phyloP scores from a whole-genome alignment of 108 stramenopile species.

The Skeletonema costatum region DNA sequence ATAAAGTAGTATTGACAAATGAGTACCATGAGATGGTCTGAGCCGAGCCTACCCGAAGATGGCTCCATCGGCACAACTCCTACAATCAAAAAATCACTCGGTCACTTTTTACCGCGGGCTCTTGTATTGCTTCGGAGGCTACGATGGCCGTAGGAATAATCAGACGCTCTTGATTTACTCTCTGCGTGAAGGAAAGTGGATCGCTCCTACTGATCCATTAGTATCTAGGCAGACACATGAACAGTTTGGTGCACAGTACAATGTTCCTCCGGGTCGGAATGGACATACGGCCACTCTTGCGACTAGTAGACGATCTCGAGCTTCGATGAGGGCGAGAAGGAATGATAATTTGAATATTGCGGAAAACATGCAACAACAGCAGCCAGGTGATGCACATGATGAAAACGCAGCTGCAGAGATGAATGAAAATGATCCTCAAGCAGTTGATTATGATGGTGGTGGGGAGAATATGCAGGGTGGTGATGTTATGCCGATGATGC shows the following conservation, averaged over 20 bases:
- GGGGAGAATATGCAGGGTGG: neutral
- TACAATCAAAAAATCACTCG: constrained; percentile 82
- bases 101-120: constrained; percentile 78
- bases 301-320: constrained; percentile 6
- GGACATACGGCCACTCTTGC: constrained; percentile 94
- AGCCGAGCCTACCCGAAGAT: neutral
- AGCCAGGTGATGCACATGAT: neutral
- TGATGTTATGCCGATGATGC: neutral
- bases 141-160: constrained; percentile 91
- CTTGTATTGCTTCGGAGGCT: constrained; percentile 93
- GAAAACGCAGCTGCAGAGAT: constrained; percentile 5
- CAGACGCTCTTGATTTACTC: constrained; percentile 79
- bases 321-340: neutral
- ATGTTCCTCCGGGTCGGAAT: constrained; percentile 85
- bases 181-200: constrained; percentile 71
- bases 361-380: neutral
- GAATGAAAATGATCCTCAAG: constrained; percentile 3
- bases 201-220: constrained; percentile 22
- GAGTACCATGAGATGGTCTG: constrained; percentile 28
- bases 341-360: neutral
- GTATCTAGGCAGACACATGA: neutral
- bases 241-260: neutral
- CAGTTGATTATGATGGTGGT: neutral
- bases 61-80: constrained; percentile 38
- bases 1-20: neutral